Percentiles rank a stretch among this genome's conserved stretches.
Conservation (phyloP, 2,329 filamentous ascomycete genomes). For the Tolypocladium ophioglossoides region DNA sequence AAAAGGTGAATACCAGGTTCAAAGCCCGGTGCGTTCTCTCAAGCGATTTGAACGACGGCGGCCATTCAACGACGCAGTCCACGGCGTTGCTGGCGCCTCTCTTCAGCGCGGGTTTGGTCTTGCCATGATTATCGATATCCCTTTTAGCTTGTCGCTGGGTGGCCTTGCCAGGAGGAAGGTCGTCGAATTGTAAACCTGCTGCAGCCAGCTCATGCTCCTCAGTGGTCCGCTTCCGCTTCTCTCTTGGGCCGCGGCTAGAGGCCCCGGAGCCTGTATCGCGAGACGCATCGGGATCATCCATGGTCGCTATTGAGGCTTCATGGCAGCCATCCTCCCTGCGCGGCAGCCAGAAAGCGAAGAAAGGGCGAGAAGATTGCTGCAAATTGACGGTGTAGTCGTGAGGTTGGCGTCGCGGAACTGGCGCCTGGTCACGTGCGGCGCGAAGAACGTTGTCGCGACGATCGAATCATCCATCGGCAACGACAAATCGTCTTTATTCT, state of each 20-base stretch:
- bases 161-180: not conserved
- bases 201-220: not conserved
- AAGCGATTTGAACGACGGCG: constrained; percentile 59
- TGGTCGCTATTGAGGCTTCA: not conserved
- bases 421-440: constrained; percentile 26
- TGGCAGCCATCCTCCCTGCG: not conserved
- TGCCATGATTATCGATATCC: not conserved
- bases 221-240: not conserved
- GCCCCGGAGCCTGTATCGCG: not conserved
- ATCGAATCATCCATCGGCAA: not conserved
- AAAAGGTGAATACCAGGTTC: constrained; percentile 92
- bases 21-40: constrained; percentile 72
- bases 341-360: not conserved
- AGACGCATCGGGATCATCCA: not conserved
- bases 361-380: not conserved
- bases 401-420: constrained; percentile 14
- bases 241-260: constrained; percentile 2
- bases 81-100: constrained; percentile 10
- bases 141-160: not conserved
- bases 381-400: not conserved
- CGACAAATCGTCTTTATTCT: not conserved
- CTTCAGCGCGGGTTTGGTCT: constrained; percentile 4
- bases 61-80: constrained; percentile 49
- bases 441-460: not conserved
- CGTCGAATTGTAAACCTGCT: not conserved